Percentiles rank a stretch among this genome's conserved stretches.
These are phyloP conservation scores for Candida adriatica DNA, from an alignment of 805 yeast species.

Conservation along the genomic window DNA sequence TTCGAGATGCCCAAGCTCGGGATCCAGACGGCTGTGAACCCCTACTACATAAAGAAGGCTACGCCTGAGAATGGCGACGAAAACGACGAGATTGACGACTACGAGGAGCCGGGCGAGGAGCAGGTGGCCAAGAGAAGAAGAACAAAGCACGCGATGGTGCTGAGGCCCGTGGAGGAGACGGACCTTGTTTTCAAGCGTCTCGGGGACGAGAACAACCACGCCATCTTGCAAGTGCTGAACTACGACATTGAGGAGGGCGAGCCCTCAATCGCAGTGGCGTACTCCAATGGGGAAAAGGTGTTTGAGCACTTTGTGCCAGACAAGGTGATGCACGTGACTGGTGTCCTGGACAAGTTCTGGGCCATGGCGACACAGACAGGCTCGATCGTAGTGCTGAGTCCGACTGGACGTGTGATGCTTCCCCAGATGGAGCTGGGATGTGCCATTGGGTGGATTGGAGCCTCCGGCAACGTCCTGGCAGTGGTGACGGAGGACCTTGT, in stretches of 20 bases:
- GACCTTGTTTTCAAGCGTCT: slow-evolving; percentile 9
- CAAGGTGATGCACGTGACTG: slow-evolving; percentile 32
- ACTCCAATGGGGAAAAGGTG: slow-evolving; percentile 25
- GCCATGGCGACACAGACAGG: slow-evolving; percentile 56
- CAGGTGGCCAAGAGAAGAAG: slow-evolving; percentile 26
- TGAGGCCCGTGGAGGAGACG: slow-evolving; percentile 12
- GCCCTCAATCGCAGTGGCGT: slow-evolving; percentile 33
- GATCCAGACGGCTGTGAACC: slow-evolving; percentile 56
- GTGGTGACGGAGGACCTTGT: slow-evolving; percentile 46
- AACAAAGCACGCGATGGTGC: slow-evolving; percentile 22
- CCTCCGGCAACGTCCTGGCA: slow-evolving; percentile 29
- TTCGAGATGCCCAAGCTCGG: slow-evolving; percentile 57
- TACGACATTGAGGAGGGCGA: slow-evolving; percentile 27
- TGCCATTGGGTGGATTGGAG: slow-evolving; percentile 33
- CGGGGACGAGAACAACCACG: slow-evolving; percentile 7
- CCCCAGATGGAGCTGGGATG: slow-evolving; percentile 50
- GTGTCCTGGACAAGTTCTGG: slow-evolving; percentile 37
- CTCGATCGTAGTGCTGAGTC: slow-evolving; percentile 37
- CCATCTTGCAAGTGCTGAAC: slow-evolving; percentile 26
- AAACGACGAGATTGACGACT: slow-evolving; percentile 23
- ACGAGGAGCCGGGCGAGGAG: slow-evolving; percentile 40
- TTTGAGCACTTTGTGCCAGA: slow-evolving; percentile 39
- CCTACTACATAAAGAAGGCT: slow-evolving; percentile 34
- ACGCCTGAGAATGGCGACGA: slow-evolving; percentile 15
- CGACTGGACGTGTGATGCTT: slow-evolving; percentile 37